phyloP scores from a whole-genome alignment of 345 rosid genomes.

The Syzygium jambos region DNA sequence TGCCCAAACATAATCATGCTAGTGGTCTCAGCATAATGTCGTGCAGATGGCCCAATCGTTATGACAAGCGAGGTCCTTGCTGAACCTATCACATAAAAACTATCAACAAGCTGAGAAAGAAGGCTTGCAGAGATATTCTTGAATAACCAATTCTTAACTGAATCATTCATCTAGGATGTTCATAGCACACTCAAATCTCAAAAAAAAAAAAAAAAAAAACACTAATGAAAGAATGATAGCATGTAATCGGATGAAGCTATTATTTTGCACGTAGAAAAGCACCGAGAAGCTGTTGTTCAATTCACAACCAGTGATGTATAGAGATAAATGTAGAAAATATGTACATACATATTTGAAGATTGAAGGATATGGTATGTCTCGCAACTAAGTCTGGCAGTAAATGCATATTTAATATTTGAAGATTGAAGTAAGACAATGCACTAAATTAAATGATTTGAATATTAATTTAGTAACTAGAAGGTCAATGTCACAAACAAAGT shows the following conservation, averaged over 20 bases:
- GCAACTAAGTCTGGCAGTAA: neutral
- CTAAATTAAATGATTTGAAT: neutral
- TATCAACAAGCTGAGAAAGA: neutral
- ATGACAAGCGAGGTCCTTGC: constrained; percentile 89
- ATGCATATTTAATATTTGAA: neutral
- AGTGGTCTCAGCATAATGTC: constrained; percentile 78
- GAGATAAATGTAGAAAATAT: neutral
- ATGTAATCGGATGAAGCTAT: neutral
- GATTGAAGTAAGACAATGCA: neutral
- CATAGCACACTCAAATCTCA: neutral
- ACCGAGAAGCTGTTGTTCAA: neutral
- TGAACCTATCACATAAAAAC: constrained; percentile 45
- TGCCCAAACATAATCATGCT: constrained; percentile 94
- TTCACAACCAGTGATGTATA: neutral
- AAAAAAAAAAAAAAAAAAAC: neutral
- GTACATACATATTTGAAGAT: neutral
- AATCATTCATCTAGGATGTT: neutral
- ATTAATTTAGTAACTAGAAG: neutral
- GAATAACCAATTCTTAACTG: neutral
- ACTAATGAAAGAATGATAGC: neutral
- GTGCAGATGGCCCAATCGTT: constrained; percentile 81
- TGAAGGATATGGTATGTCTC: neutral
- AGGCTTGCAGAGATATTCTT: neutral
- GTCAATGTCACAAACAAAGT: neutral
- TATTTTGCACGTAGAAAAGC: neutral